These are phyloP conservation scores for Pinus taeda DNA, from an alignment of 75 land plant genomes.

Conservation along the genomic window DNA sequence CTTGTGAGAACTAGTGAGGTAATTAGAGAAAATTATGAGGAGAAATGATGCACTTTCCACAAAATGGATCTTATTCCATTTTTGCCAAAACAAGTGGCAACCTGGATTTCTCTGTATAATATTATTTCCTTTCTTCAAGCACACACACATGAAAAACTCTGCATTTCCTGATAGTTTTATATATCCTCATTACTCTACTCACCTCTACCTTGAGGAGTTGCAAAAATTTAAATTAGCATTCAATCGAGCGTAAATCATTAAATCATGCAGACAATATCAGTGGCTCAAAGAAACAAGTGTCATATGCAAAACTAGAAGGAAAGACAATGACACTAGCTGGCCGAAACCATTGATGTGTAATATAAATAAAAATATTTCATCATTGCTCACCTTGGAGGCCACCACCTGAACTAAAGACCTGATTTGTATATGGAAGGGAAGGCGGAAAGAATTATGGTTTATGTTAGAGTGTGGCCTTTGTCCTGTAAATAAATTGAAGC, in stretches of 20 bases:
- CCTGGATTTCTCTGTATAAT: slow-evolving; percentile 27
- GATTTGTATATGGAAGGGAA: too few species aligned
- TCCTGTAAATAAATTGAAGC: slow-evolving; percentile 23
- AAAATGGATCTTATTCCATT: slow-evolving; percentile 56
- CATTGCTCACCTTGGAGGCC: too few species aligned
- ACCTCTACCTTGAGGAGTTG: slow-evolving; percentile 46
- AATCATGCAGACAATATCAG: too few species aligned
- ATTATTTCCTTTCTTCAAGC: slow-evolving; percentile 30
- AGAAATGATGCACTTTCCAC: slow-evolving; percentile 40
- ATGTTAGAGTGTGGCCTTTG: slow-evolving; percentile 26
- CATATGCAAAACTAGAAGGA: too few species aligned
- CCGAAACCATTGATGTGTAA: too few species aligned
- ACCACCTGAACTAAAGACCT: too few species aligned
- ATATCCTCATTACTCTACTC: slow-evolving; percentile 16
- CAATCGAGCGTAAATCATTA: background rate
- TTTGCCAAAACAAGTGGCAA: slow-evolving; percentile 21
- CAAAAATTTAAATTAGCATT: background rate
- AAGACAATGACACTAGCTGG: too few species aligned
- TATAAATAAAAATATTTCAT: too few species aligned
- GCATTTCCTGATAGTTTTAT: slow-evolving; percentile 33
- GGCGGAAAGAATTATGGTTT: slow-evolving; percentile 19
- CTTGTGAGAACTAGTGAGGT: background rate
- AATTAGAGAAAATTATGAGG: slow-evolving; percentile 29
- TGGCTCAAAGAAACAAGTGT: too few species aligned
- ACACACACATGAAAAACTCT: slow-evolving; percentile 35